Evolutionary conservation across 352 stramenopile genomes (phyloP).

Genomic region (Globisporangium spinosum): DNA sequence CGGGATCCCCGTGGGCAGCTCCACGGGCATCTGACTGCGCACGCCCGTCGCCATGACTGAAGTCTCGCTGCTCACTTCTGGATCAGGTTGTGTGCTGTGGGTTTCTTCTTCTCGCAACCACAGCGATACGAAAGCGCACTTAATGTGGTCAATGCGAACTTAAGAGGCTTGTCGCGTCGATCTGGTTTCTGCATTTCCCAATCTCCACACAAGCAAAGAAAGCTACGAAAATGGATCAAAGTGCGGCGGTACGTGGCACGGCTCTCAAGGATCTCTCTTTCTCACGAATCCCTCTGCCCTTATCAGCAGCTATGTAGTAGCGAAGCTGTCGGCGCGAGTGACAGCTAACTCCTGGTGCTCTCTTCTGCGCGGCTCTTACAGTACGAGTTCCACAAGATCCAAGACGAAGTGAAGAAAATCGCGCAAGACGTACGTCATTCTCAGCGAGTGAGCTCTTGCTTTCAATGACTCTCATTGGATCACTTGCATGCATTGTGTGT

Average conservation of each 20-base stretch:
- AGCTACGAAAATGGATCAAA: constrained; percentile 38
- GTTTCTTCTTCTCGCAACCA: constrained; percentile 5
- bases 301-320: neutral
- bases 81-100: constrained; percentile 1
- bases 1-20: constrained; percentile 8
- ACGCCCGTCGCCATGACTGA: constrained; percentile 3
- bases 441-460: neutral
- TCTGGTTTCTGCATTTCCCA: neutral
- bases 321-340: neutral
- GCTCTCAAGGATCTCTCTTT: neutral
- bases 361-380: constrained; percentile 15
- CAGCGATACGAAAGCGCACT: neutral
- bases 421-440: constrained; percentile 50
- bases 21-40: constrained; percentile 16
- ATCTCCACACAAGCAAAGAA: neutral
- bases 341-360: neutral
- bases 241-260: constrained; percentile 33
- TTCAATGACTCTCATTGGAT: neutral
- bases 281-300: too few relatives aligned
- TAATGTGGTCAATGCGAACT: neutral
- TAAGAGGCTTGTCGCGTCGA: neutral
- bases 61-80: neutral
- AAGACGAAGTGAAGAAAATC: constrained; percentile 87
- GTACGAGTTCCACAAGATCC: constrained; percentile 84
- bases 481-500: neutral